phyloP scores from a whole-genome alignment of 176 grass and related monocot species.

The Eremochloa ophiuroides region DNA sequence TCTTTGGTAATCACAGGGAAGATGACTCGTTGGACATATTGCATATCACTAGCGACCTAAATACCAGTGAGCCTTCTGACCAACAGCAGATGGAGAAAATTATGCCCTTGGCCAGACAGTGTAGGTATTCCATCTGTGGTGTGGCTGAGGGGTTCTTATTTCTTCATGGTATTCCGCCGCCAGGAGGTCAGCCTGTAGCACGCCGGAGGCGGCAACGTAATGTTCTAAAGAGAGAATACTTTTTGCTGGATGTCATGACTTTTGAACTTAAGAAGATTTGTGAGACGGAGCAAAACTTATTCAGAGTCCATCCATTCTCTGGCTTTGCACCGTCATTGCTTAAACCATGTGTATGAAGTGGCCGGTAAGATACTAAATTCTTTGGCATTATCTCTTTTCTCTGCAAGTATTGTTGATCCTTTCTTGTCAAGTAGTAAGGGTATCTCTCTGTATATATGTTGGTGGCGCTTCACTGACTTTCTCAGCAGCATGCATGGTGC shows the following conservation, averaged over 20 bases:
- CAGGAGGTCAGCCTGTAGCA: neutral
- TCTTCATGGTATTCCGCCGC: neutral
- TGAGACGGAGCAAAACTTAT: neutral
- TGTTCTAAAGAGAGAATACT: neutral
- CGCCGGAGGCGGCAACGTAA: no score
- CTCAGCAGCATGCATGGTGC: neutral
- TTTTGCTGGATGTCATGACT: neutral
- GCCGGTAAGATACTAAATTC: slow-evolving; percentile 5
- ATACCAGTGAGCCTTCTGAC: neutral
- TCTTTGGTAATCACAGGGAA: neutral
- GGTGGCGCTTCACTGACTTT: neutral
- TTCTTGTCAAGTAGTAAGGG: neutral
- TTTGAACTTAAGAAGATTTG: slow-evolving; percentile 8
- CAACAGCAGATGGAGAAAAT: neutral
- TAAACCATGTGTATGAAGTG: slow-evolving; percentile 22
- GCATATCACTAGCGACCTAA: neutral
- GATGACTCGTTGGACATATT: neutral
- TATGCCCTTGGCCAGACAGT: neutral
- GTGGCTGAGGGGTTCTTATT: slow-evolving; percentile 14
- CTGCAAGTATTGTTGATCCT: neutral
- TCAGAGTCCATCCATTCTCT: neutral
- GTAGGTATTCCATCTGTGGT: neutral
- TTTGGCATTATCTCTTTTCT: neutral
- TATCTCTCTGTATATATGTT: neutral
- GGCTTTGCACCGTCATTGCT: slow-evolving; percentile 16